A percentile compares a stretch with the other conserved stretches of the same genome.
Conservation (phyloP, 208 protist genomes). For the Acanthamoeba royreba region DNA sequence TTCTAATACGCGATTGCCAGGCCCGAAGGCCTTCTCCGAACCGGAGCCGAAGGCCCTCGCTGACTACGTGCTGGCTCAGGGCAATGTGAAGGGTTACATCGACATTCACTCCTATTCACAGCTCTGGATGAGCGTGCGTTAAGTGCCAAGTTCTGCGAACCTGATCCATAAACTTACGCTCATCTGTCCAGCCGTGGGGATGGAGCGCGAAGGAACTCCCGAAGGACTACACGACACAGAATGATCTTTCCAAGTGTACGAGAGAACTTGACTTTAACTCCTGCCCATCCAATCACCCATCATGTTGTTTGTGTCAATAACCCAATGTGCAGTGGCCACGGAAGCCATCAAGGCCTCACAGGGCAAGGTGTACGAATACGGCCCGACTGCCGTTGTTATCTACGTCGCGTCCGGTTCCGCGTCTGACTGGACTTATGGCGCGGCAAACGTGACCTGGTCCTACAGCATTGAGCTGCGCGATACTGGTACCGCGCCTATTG, state of each 20-base stretch:
- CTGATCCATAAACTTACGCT: neutral
- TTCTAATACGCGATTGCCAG: neutral
- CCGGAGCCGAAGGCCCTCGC: neutral
- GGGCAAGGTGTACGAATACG: neutral
- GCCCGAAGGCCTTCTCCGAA: neutral
- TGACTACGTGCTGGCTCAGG: neutral
- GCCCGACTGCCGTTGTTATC: neutral
- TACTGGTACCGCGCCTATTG: neutral
- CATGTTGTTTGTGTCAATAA: no score
- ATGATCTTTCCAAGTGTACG: neutral
- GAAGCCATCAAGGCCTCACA: neutral
- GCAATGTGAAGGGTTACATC: neutral
- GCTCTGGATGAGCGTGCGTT: neutral
- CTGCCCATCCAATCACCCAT: no score
- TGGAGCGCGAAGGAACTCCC: neutral
- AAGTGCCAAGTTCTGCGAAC: neutral
- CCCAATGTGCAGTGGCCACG: neutral
- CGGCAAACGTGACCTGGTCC: neutral
- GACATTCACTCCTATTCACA: constrained; percentile 51
- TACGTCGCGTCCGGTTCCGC: constrained; percentile 14
- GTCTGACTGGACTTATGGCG: constrained; percentile 49
- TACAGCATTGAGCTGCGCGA: constrained; percentile 51
- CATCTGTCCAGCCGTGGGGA: neutral
- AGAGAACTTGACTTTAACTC: no score
- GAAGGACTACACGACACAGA: neutral